A percentile compares a stretch with the other conserved stretches of the same genome.
These are phyloP conservation scores for Leishmania amazonensis DNA, from an alignment of 208 protist genomes.

Conservation along the genomic window DNA sequence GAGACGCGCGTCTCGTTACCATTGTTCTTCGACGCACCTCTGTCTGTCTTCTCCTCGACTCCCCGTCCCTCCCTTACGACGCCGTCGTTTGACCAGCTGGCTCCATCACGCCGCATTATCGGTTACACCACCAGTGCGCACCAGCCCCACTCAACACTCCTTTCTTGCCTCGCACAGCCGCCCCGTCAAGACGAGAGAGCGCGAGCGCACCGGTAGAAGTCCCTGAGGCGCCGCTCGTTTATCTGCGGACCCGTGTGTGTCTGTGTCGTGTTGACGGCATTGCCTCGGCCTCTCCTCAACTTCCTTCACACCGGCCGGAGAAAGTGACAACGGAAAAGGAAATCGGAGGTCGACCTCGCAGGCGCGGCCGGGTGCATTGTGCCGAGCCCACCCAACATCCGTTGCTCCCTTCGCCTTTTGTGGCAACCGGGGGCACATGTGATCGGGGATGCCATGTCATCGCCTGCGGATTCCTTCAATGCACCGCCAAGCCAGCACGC, in stretches of 20 bases:
- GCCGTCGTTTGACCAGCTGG: background rate
- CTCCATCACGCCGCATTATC: background rate
- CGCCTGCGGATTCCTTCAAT: background rate
- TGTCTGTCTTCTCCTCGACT: background rate
- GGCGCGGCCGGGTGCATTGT: background rate
- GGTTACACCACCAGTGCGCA: background rate
- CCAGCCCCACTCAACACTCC: background rate
- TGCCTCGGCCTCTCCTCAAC: background rate
- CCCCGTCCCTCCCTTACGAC: background rate
- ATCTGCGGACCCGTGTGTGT: background rate
- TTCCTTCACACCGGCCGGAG: background rate
- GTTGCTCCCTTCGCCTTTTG: background rate
- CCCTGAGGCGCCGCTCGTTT: background rate
- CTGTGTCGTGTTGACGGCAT: background rate
- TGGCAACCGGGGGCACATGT: background rate
- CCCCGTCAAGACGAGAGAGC: background rate
- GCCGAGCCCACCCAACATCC: background rate
- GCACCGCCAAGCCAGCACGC: background rate
- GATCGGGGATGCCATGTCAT: background rate
- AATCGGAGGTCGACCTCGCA: no score
- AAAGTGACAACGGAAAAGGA: background rate
- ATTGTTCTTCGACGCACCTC: background rate
- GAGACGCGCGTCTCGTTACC: background rate
- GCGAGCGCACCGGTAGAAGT: background rate
- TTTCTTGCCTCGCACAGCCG: background rate